Percentiles rank a stretch among this genome's conserved stretches.
These are phyloP conservation scores for Aegilops speltoides DNA, from an alignment of 176 grass and related monocot genomes.

Conservation along the genomic window DNA sequence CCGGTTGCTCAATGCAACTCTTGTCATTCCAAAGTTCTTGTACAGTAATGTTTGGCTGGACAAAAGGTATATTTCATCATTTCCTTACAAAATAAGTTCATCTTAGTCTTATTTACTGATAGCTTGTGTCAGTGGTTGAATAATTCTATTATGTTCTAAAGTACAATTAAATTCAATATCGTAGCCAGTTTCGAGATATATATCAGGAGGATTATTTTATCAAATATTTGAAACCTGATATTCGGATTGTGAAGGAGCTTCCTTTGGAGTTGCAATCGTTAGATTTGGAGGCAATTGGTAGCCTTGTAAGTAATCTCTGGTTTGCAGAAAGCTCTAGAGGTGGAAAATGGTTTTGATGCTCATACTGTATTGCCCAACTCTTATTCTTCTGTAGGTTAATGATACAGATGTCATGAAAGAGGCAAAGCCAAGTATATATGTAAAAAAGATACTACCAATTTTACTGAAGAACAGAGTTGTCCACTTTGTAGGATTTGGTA, in stretches of 20 bases:
- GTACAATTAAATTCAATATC: conserved; percentile 61
- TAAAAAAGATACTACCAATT: conserved; percentile 87
- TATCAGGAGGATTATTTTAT: conserved; percentile 98
- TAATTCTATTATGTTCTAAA: conserved; percentile 20
- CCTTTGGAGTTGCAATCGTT: conserved; percentile 77
- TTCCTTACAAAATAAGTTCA: background rate
- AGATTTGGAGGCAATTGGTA: conserved; percentile 83
- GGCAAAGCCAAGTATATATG: conserved; percentile 87
- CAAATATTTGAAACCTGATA: conserved; percentile 89
- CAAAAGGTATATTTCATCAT: conserved; percentile 56
- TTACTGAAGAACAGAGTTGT: conserved; percentile 84
- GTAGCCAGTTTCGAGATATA: conserved; percentile 99
- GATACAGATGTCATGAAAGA: conserved; percentile 97
- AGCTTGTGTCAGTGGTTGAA: conserved; percentile 2
- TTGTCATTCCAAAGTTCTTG: conserved; percentile 86
- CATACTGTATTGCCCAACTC: conserved; percentile 24
- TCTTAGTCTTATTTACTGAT: conserved; percentile 8
- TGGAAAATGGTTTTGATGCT: conserved; percentile 4
- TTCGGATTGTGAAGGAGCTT: conserved; percentile 86
- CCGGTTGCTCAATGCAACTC: conserved; percentile 82
- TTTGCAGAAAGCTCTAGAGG: conserved; percentile 2
- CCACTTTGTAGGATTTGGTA: conserved; percentile 99
- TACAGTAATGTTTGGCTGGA: conserved; percentile 98
- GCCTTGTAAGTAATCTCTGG: conserved; percentile 69
- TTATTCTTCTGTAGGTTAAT: conserved; percentile 65